Base-by-base conservation (phyloP, 768 basidiomycete genomes). In the Calvatia gigantea region DNA sequence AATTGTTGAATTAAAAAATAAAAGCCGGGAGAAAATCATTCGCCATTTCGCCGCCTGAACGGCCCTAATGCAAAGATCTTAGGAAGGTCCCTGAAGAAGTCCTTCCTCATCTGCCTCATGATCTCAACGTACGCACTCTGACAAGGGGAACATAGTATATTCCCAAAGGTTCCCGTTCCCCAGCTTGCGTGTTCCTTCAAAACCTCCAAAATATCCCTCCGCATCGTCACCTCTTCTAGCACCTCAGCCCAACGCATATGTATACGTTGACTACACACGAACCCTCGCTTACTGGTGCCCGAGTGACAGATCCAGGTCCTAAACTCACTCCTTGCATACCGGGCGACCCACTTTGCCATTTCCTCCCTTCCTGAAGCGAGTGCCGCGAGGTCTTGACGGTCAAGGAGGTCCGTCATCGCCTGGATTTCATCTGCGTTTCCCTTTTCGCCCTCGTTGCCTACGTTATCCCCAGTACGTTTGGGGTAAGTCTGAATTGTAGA, bases 181-280 rank as follows among this genome's bases (percentile, higher is more conserved):
- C 52, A 54, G 25, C 42, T 17, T 21, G 52, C 52, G 23, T 54
- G 41, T 9, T 58, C 54, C 17, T 41, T 46, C 53, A 61, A 48
- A 25, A 61, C 56, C 12, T 39, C 51, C 51, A 60, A 53, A n/a
- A 62, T 44, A 31, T 44, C 60, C 41, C 21, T 35, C 12, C 39
- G 48, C 52, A 54, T 44, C 6, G 32, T 37, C 32, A 54, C 43
- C 28, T 54, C 52, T 43, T 54, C 52, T 21, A 54, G 28, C n/a
- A 54, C 52, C 19, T 54, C 52, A 6, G 52, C 52, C 52, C 52
- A 54, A 33, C 52, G 52, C 21, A 54, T 17, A 21, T 54, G 52
- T 31, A 54, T 54, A 25, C 52, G 52, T 27, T 54, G 52, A 21
- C 52, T 46, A 12, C 52, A 54, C 32, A 54, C 52, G 7, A 54